Percentiles rank a stretch among this genome's conserved stretches.
phyloP scores from a whole-genome alignment of 192 early-diverging fungal species.

The Kickxella alabastrina region DNA sequence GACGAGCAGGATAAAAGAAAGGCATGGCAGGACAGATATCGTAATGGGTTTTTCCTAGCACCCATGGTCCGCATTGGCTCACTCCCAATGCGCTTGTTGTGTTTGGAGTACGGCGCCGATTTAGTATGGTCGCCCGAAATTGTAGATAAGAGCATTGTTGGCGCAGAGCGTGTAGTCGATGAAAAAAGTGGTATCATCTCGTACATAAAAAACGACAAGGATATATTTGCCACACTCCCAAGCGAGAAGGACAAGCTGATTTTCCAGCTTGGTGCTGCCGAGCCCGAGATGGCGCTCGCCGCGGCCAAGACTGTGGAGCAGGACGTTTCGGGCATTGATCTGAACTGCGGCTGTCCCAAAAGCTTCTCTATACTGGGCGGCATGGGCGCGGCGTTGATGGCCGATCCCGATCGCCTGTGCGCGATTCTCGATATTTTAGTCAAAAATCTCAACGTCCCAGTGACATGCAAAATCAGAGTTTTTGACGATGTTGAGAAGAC shows the following conservation, averaged over 20 bases:
- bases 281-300: conserved; percentile 77
- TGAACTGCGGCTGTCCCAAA: conserved; percentile 99
- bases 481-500: conserved; percentile 76
- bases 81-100: conserved; percentile 81
- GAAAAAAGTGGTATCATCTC: conserved; percentile 69
- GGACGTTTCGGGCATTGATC: conserved; percentile 87
- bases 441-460: conserved; percentile 66
- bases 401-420: conserved; percentile 76
- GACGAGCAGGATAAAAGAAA: not conserved
- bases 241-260: conserved; percentile 73
- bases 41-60: conserved; percentile 70
- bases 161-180: conserved; percentile 69
- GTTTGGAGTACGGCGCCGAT: conserved; percentile 89
- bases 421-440: conserved; percentile 74
- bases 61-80: conserved; percentile 97
- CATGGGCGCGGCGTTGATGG: conserved; percentile 90
- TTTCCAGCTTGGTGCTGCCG: conserved; percentile 90
- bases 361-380: conserved; percentile 88
- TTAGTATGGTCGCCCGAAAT: conserved; percentile 88
- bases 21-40: conserved; percentile 32
- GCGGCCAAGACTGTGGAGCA: conserved; percentile 81
- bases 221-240: conserved; percentile 73
- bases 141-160: conserved; percentile 81
- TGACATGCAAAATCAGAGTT: conserved; percentile 86
- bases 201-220: conserved; percentile 59